Base-by-base conservation (phyloP, 73 alveolate species). In the Tetrahymena malaccensis region DNA sequence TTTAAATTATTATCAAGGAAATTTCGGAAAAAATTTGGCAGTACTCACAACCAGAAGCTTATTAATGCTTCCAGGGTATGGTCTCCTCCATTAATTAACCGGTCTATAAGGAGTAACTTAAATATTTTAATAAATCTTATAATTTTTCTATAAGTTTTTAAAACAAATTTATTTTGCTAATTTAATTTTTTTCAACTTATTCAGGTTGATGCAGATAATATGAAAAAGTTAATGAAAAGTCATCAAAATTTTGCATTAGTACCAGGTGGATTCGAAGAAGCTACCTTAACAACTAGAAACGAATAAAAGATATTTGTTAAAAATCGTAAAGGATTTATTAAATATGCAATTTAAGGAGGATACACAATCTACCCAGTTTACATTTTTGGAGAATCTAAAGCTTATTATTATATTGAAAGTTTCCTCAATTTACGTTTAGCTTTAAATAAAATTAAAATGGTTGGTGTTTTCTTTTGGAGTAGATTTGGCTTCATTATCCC, bases 261-360 rank as follows among this genome's bases (percentile, higher is more conserved):
- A 34, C 95, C 94, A 11, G 97, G 97, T 25, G 97, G 97, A 34
- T 95, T 95, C 85, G 97, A 95, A 35, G 97, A 95, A 25, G 95
- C 97, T n/a, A 95, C 97, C 25, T 25, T 95, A 9, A 95, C 95
- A 4, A 85, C 70, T 43, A 55, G 83, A 38, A 93, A 93, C 21
- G 97, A 95, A 35, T 55, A 95, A 56, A 95, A 95, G 85, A 93
- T 95, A 7, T 95, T 34, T 40, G 55, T 95, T 13, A 95, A 89
- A 27, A 34, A 50, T 40, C 93, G 97, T 85, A 95, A 95, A 95
- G 97, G 97, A 35, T 95, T 95, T 38, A 95, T 95, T 3, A 95
- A 95, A 43, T 95, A 95, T 95, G 97, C 97, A 3, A 85, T 95
- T 31, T 43, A 94, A 50, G 83, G 35, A 55, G 97, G 97, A 6